Evolutionary conservation across 371 early-diverging fungal species (phyloP), one percentile per base, ranked within the genome.

Genomic region (Mortierella sp.): DNA sequence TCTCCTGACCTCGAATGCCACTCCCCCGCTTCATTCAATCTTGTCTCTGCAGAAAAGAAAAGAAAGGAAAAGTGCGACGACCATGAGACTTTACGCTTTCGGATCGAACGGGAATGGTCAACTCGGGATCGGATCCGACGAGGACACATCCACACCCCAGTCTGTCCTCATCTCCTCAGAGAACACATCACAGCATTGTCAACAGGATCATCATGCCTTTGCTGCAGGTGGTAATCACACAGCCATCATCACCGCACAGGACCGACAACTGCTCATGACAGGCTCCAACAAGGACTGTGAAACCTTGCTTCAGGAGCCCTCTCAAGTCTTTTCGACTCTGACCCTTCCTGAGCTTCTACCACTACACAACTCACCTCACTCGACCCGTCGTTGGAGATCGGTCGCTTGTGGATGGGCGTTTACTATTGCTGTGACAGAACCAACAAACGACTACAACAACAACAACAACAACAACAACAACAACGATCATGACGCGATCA

Each of bases 151-250:
- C 52, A 29, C 26, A 21, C 80, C 84, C 6, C 67, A 44, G 12
- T 51, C 19, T 12, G 63, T 21, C 26, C 14, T 47, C 25, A 26
- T 18, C 67, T 16, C 68, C 16, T 46, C 16, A 11, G 19, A 21
- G 19, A 19, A 21, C 62, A 16, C 52, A 37, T 5, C 43, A 3
- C 37, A 37, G 37, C 37, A 9, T 3, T 37, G 9, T 9, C 64
- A n/a, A 25, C 61, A 2, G 2, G 50, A 14, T 29, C 62, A 21
- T 12, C 52, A 52, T 23, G 67, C 58, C 51, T 72, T 81, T 65
- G 64, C 70, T 6, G 89, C 90, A 19, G 93, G 92, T 16, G 89
- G 90, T 4, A 92, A 92, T 61, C 93, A 92, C 64, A 82, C 91
- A 0, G 87, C 86, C 0, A 51, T 88, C 15, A 64, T 90, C 25